These are phyloP conservation scores for Plectranthus barbatus DNA, from an alignment of 257 asterid genomes.

Conservation along the genomic window DNA sequence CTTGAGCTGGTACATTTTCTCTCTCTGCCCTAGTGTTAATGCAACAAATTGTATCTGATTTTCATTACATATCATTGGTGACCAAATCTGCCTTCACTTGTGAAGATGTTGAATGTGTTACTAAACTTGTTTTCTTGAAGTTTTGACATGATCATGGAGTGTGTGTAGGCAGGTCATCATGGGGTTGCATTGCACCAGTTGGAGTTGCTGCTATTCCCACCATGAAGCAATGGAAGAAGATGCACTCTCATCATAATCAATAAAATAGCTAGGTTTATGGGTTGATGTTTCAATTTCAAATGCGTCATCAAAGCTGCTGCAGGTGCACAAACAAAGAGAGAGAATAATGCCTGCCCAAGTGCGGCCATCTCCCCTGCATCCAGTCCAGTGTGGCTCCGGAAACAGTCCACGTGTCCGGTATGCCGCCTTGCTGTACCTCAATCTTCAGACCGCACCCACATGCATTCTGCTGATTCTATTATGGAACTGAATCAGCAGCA, in stretches of 20 bases:
- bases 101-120: too few relatives aligned
- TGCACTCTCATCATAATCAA: too few relatives aligned
- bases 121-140: not conserved
- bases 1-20: slow-evolving; percentile 55
- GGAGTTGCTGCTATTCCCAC: slow-evolving; percentile 84
- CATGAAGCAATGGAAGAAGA: slow-evolving; percentile 24
- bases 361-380: slow-evolving; percentile 80
- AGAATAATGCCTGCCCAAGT: slow-evolving; percentile 74
- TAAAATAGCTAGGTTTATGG: not conserved
- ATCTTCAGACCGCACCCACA: slow-evolving; percentile 37
- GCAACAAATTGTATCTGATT: not conserved
- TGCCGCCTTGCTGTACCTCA: slow-evolving; percentile 66
- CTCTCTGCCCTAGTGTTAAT: not conserved
- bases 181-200: slow-evolving; percentile 65
- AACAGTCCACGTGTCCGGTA: slow-evolving; percentile 84
- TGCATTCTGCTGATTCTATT: slow-evolving; percentile 26
- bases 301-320: slow-evolving; percentile 66
- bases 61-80: too few relatives aligned
- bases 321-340: slow-evolving; percentile 80
- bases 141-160: not conserved
- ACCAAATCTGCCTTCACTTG: not conserved
- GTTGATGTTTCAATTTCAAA: slow-evolving; percentile 30
- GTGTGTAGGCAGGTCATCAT: slow-evolving; percentile 58
- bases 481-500: slow-evolving; percentile 45
- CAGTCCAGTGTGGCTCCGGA: slow-evolving; percentile 81